Evolutionary conservation across 768 basidiomycete genomes (phyloP), one percentile per base, ranked within the genome.

Genomic region (Suillus fuscotomentosus): DNA sequence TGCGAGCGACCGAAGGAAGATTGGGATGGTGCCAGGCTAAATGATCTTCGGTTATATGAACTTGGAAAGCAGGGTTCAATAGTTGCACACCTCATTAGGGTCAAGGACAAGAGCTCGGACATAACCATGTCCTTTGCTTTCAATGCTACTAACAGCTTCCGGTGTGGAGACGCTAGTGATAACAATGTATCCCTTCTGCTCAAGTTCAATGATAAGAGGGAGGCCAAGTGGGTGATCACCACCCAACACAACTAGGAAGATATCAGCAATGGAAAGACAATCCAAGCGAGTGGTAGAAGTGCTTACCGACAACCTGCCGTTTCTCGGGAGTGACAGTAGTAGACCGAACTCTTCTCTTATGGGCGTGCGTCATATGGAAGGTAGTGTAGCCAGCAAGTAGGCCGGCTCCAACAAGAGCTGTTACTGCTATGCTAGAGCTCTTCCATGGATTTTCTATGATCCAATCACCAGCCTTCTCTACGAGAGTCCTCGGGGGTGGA

Each of bases 51-150:
- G n/a, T 76, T 55, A 64, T 50, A 17, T 13, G 34, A 27, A 63
- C 17, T 61, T 41, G 7, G 13, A 3, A 31, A 47, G n/a, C 17
- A 42, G 7, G 43, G 54, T 22, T 24, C 60, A 38, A 43, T 15
- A 61, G 11, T 13, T 48, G 67, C 82, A 50, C 70, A 90, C 94
- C 82, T 94, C 88, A 60, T 80, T 81, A 0, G 93, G 89, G 75
- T 95, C 89, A 47, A 95, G 84, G 38, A 95, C 87, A 63, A 95
- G 83, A 0, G 89, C 93, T 60, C 89, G 88, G 63, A 94, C 85
- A 74, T 86, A 94, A 34, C 95, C 95, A 67, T 88, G 81, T 31
- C 86, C 84, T 65, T 80, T 78, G 42, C 78, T 79, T 73, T 96
- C 93, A 53, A 95, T 77, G 17, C 76, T 78, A 17, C 83, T 80